Conservation (phyloP, 2,329 filamentous ascomycete genomes). For the Mariannaea elegans region DNA sequence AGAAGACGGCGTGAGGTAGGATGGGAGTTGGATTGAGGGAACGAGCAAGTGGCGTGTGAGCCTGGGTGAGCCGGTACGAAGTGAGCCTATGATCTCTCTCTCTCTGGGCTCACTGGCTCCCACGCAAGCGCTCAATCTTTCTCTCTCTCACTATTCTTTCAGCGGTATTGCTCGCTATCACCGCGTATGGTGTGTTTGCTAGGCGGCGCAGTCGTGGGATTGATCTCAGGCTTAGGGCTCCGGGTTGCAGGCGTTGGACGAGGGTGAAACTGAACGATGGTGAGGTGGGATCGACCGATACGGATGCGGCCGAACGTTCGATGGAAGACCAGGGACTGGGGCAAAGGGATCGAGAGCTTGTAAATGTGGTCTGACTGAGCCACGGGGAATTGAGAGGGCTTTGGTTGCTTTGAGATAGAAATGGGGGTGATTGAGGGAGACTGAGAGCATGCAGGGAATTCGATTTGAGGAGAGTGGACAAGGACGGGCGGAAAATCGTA, state of each 20-base stretch:
- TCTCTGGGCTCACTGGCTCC: slow-evolving; percentile 6
- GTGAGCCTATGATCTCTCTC: slow-evolving; percentile 12
- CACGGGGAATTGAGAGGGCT: slow-evolving; percentile 22
- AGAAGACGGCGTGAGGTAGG: slow-evolving; percentile 30
- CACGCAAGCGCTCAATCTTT: neutral
- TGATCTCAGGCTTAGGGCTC: slow-evolving; percentile 14
- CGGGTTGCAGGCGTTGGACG: slow-evolving; percentile 8
- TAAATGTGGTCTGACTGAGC: slow-evolving; percentile 40
- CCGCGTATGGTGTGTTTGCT: slow-evolving; percentile 14
- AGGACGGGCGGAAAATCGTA: slow-evolving; percentile 42
- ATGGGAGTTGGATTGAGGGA: slow-evolving; percentile 6
- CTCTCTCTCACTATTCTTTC: neutral
- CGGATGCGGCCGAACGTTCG: slow-evolving; percentile 40
- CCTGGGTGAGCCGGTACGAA: slow-evolving; percentile 11
- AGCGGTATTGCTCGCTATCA: neutral
- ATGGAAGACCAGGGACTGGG: slow-evolving; percentile 32
- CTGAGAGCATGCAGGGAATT: slow-evolving; percentile 39
- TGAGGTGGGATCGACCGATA: slow-evolving; percentile 38
- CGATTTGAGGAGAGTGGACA: slow-evolving; percentile 37
- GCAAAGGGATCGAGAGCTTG: slow-evolving; percentile 29
- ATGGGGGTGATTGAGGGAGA: slow-evolving; percentile 35
- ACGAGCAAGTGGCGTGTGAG: slow-evolving; percentile 20
- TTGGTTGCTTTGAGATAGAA: slow-evolving; percentile 27
- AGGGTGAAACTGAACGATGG: slow-evolving; percentile 8
- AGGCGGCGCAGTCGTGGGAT: slow-evolving; percentile 16